These are phyloP conservation scores for Zygotorulaspora sp. DNA, from an alignment of 805 yeast species.

Conservation along the genomic window DNA sequence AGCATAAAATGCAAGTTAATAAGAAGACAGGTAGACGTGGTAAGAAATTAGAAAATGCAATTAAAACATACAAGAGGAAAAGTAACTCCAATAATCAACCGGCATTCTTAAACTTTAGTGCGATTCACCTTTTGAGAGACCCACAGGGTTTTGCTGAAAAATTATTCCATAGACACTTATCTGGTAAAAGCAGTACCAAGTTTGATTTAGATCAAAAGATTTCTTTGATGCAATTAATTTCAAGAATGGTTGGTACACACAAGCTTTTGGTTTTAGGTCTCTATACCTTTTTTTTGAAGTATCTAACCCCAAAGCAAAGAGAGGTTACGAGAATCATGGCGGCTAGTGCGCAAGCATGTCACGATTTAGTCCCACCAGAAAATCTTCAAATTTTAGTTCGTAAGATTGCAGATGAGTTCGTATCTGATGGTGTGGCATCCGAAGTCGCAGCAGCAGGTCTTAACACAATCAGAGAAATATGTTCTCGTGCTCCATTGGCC, in stretches of 20 bases:
- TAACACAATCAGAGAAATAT: constrained; percentile 89
- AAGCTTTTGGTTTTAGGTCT: constrained; percentile 85
- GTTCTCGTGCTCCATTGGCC: constrained; percentile 90
- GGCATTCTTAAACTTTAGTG: constrained; percentile 78
- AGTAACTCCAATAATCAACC: constrained; percentile 49
- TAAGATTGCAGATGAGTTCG: constrained; percentile 95
- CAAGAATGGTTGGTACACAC: constrained; percentile 90
- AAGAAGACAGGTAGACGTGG: constrained; percentile 78
- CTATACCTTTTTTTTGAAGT: constrained; percentile 83
- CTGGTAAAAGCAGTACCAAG: constrained; percentile 62
- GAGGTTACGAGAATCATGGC: constrained; percentile 97
- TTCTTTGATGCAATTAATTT: constrained; percentile 77
- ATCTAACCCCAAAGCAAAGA: constrained; percentile 87
- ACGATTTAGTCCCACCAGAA: constrained; percentile 97
- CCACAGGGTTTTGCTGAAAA: constrained; percentile 97
- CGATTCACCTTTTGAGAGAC: constrained; percentile 88
- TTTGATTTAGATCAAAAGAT: constrained; percentile 86
- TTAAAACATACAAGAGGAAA: constrained; percentile 59
- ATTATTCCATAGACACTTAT: constrained; percentile 66
- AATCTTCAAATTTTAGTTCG: constrained; percentile 72
- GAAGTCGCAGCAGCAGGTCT: constrained; percentile 98
- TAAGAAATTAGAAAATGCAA: constrained; percentile 72
- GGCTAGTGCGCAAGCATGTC: constrained; percentile 93
- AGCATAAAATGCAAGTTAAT: constrained; percentile 77
- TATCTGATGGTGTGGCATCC: constrained; percentile 95